Evolutionary conservation across 257 asterid genomes (phyloP).

Genomic region (Gentiana macrophylla): DNA sequence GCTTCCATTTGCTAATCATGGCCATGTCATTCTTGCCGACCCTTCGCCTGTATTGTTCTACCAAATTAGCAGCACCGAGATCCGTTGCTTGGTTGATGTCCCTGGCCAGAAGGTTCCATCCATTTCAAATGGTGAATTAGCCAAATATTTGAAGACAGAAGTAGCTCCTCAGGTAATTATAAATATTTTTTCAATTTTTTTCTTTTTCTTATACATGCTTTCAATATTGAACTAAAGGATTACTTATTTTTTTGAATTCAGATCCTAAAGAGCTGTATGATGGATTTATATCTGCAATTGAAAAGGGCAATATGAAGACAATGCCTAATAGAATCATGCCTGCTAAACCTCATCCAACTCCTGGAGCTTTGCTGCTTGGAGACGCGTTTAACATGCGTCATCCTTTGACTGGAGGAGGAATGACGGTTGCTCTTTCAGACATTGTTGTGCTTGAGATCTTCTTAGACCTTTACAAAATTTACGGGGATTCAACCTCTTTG

Average conservation of each 20-base stretch:
- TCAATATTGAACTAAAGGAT: too few relatives aligned
- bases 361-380: conserved; percentile 27
- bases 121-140: conserved; percentile 25
- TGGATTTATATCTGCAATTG: conserved; percentile 22
- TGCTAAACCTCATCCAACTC: conserved; percentile 28
- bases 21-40: conserved; percentile 26
- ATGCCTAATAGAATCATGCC: conserved; percentile 37
- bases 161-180: conserved; percentile 27
- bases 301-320: conserved; percentile 24
- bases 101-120: conserved; percentile 34
- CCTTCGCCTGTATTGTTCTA: conserved; percentile 26
- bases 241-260: not conserved
- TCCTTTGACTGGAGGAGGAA: conserved; percentile 35
- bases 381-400: conserved; percentile 39
- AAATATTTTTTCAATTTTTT: not conserved
- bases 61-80: conserved; percentile 26
- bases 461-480: conserved; percentile 17
- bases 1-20: conserved; percentile 24
- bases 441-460: conserved; percentile 23
- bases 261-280: conserved; percentile 20
- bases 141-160: conserved; percentile 17
- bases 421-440: conserved; percentile 34
- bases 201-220: too few relatives aligned
- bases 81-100: conserved; percentile 26
- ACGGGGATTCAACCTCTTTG: conserved; percentile 10